Conservation (phyloP, 2,329 filamentous ascomycete species). For the Penicillium sp. region DNA sequence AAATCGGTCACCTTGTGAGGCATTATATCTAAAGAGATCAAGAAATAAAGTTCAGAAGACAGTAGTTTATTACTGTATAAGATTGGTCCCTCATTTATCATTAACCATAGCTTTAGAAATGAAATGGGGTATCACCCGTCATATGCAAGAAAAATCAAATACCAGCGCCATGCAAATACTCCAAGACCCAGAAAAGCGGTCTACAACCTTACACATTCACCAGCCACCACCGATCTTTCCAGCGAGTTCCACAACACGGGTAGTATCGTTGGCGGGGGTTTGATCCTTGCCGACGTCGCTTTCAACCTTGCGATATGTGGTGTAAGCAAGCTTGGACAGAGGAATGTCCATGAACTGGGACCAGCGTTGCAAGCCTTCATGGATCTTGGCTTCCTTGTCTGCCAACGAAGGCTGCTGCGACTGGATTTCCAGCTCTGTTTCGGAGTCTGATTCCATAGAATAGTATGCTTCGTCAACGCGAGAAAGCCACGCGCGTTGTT, state of each 20-base stretch:
- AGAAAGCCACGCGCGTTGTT: conserved; percentile 83
- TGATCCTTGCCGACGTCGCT: conserved; percentile 87
- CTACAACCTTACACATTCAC: conserved; percentile 53
- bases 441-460: conserved; percentile 65
- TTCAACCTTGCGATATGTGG: conserved; percentile 87
- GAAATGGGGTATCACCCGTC: conserved; percentile 20
- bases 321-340: conserved; percentile 73
- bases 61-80: neutral
- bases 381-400: conserved; percentile 48
- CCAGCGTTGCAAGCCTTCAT: conserved; percentile 76
- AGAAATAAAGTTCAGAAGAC: too few species aligned
- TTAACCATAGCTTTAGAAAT: neutral
- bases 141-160: conserved; percentile 15
- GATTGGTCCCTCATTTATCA: neutral
- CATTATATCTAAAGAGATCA: too few species aligned
- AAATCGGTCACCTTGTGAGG: too few species aligned
- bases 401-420: conserved; percentile 26
- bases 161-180: conserved; percentile 23
- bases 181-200: neutral
- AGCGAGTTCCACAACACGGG: conserved; percentile 83
- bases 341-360: conserved; percentile 68
- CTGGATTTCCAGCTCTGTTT: conserved; percentile 34
- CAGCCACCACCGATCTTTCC: conserved; percentile 92
- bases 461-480: conserved; percentile 89
- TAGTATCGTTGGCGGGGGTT: conserved; percentile 62